Conservation (phyloP, 257 asterid genomes). For the Misopates orontium region DNA sequence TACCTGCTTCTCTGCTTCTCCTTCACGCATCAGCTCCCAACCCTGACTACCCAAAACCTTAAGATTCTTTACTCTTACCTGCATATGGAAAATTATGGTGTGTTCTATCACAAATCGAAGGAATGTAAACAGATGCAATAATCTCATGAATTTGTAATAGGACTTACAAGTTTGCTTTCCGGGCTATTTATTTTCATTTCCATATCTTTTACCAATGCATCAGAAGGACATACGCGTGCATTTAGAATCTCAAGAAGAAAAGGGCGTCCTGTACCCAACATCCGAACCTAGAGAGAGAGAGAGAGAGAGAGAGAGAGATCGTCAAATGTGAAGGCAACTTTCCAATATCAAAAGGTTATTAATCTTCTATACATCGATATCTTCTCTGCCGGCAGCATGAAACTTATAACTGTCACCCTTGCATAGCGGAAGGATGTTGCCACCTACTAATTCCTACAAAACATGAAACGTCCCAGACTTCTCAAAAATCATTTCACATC, state of each 20-base stretch:
- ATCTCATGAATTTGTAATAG: conserved; percentile 6
- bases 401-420: conserved; percentile 84
- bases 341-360: conserved; percentile 22
- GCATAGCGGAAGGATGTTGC: conserved; percentile 75
- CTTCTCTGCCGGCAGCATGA: conserved; percentile 99
- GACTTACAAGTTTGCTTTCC: conserved; percentile 67
- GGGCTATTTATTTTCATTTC: conserved; percentile 69
- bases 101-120: conserved; percentile 25
- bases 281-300: conserved; percentile 67
- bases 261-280: conserved; percentile 97
- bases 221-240: conserved; percentile 72
- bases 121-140: conserved; percentile 22
- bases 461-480: conserved; percentile 11
- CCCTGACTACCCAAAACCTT: conserved; percentile 70
- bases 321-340: conserved; percentile 19
- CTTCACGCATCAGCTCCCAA: conserved; percentile 98
- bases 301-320: conserved; percentile 27
- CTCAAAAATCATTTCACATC: conserved; percentile 18
- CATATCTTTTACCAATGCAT: conserved; percentile 61
- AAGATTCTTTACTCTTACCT: conserved; percentile 85
- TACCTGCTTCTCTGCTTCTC: conserved; percentile 98
- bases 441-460: conserved; percentile 85
- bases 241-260: conserved; percentile 89
- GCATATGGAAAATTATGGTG: conserved; percentile 21
- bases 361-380: conserved; percentile 72